Evolutionary conservation across 148 eudicot genomes (phyloP), one percentile per base, ranked within the genome.

Genomic region (Arbutus unedo): DNA sequence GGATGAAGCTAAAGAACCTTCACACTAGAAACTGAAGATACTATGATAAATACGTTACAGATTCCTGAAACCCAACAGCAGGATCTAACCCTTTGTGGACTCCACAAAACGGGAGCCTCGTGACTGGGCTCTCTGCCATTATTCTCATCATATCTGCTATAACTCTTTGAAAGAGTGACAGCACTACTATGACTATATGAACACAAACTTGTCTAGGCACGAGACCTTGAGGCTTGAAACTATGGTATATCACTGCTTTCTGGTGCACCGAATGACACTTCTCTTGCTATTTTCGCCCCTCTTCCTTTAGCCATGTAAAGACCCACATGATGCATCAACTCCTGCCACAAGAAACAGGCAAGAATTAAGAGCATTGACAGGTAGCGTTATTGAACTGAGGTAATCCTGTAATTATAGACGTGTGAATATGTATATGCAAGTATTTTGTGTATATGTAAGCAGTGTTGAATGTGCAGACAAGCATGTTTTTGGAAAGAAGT

Each of bases 271-370:
- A 83, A 64, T 9, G 82, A 44, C 31, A 90, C 87, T 55, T 66
- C 82, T 78, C 77, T 79, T 7, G 86, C 93, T 74, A 92, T 85
- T 88, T 88, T 92, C 2, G 92, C 94, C 31, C 94, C 93, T 82
- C 94, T 83, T 66, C 79, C 89, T 84, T 89, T 89, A 48, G 94
- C 92, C 92, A 91, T 91, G 87, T 86, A 91, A 15, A 91, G 90
- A 62, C 94, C 94, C 50, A 91, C 82, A 83, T 91, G 94, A 49
- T 91, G 94, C 94, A 91, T 91, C 82, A 91, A 81, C 81, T 88
- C 94, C 94, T 91, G 87, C 87, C 70, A 38, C 78, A 50, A 74
- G 18, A 62, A 53, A 44, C 18, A 19, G 45, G 2, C 16, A 23
- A 59, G 16, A 38, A 7, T 25, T 3, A 47, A 82, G 23, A 44